Evolutionary conservation across 768 basidiomycete species (phyloP), one percentile per base, ranked within the genome.

Genomic region (Russula earlei): DNA sequence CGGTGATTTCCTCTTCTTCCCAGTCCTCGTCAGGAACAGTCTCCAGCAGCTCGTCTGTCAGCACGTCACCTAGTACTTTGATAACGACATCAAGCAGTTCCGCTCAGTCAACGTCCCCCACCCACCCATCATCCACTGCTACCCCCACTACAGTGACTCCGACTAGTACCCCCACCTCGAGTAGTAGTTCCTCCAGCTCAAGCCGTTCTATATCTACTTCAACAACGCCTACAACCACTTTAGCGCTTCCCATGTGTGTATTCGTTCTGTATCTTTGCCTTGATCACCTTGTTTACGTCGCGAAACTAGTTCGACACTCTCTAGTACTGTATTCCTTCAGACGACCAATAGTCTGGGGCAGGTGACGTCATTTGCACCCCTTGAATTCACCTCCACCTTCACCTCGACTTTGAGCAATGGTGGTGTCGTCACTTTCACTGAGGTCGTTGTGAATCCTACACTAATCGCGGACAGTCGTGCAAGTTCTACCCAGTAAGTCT

Each of bases 401-500:
- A 81, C 77, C 5, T 77, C 79, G 24, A 85, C 82, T 10, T 70
- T 71, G 33, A 73, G 70, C 20, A 71, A 80, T 62, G 87, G 87
- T 14, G 62, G 66, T 14, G 63, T 75, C 33, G 71, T 75, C 46
- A 84, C 84, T 1, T 71, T 85, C 56, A 90, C 87, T 0, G 72
- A 81, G 63, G 69, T 82, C 20, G 70, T 80, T 36, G 72, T 79
- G n/a, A 89, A 89, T 64, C 87, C 86, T 19, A 87, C 88, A 17
- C 75, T 89, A 38, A 77, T 72, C 50, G 69, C 79, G 12, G 72
- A 83, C 65, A 72, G 73, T 40, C 64, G 64, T 37, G 70, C 67
- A 49, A 66, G 70, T 12, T 70, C 67, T 52, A 77, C 78, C 43
- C 72, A 79, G 87, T 88, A 67, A 47, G 51, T 57, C 56, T 24